These are phyloP conservation scores for Yamadazyma atlantica DNA, from an alignment of 1,139 yeast species.

Conservation along the genomic window DNA sequence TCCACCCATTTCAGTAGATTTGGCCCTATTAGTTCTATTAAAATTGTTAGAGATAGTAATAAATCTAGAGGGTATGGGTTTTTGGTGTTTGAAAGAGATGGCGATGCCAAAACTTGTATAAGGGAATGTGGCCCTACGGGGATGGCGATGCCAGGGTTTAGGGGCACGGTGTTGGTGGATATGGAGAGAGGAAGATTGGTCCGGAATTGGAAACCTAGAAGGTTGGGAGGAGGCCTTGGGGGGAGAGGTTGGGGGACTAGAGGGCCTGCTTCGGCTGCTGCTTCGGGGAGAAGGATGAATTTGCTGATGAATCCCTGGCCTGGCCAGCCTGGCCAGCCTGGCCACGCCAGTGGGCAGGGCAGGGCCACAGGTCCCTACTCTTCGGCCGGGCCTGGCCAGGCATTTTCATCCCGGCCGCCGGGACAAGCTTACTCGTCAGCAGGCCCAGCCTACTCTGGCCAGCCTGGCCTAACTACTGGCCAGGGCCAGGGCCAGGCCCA, in stretches of 20 bases:
- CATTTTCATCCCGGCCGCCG: too few relatives aligned
- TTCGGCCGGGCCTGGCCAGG: too few relatives aligned
- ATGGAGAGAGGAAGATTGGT: constrained; percentile 79
- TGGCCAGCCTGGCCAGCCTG: too few relatives aligned
- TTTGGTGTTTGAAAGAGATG: constrained; percentile 62
- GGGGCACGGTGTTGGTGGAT: constrained; percentile 67
- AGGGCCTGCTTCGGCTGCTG: constrained; percentile 59
- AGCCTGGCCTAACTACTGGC: too few relatives aligned
- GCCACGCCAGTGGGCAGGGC: too few relatives aligned
- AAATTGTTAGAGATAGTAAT: constrained; percentile 64
- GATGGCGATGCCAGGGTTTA: constrained; percentile 24
- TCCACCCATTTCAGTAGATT: constrained; percentile 59
- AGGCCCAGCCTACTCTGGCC: not conserved
- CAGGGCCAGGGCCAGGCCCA: too few relatives aligned
- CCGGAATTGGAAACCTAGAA: constrained; percentile 77
- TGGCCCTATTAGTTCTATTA: constrained; percentile 69
- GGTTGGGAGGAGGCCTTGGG: constrained; percentile 68
- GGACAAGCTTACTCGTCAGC: too few relatives aligned
- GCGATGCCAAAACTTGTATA: constrained; percentile 60
- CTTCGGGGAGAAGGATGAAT: constrained; percentile 36
- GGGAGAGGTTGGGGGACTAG: constrained; percentile 62
- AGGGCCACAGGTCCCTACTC: too few relatives aligned
- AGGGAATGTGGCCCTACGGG: constrained; percentile 57
- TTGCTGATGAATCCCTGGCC: constrained; percentile 18
- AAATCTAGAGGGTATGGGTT: constrained; percentile 85